Conservation (phyloP, 2,329 filamentous ascomycete genomes). For the Westerdykella sp. region DNA sequence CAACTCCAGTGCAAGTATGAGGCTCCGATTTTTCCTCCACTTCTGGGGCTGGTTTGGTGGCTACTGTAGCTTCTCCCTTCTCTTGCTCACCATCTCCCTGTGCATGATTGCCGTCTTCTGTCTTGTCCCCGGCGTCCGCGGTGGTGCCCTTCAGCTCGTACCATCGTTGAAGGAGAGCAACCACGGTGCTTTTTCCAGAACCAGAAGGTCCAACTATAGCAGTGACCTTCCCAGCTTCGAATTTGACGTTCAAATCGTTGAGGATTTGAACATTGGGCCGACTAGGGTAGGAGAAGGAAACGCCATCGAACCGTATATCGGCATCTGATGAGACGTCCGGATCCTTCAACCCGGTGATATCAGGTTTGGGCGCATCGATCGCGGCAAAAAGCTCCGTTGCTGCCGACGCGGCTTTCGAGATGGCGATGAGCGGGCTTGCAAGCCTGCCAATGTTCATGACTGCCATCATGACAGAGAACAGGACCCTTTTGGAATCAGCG, state of each 20-base stretch:
- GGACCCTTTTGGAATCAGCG: slow-evolving; percentile 19
- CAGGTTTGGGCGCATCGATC: slow-evolving; percentile 27
- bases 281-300: slow-evolving; percentile 36
- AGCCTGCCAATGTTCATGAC: slow-evolving; percentile 30
- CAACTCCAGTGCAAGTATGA: slow-evolving; percentile 28
- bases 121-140: slow-evolving; percentile 3
- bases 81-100: not conserved
- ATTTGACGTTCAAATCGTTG: slow-evolving; percentile 50
- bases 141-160: slow-evolving; percentile 49
- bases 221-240: slow-evolving; percentile 61
- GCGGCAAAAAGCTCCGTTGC: slow-evolving; percentile 33
- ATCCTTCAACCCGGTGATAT: slow-evolving; percentile 28
- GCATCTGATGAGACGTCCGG: slow-evolving; percentile 29
- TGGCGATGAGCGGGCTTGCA: slow-evolving; percentile 26
- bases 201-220: slow-evolving; percentile 70
- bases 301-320: slow-evolving; percentile 32
- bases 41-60: slow-evolving; percentile 2
- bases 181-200: slow-evolving; percentile 67
- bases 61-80: slow-evolving; percentile 1
- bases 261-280: slow-evolving; percentile 59
- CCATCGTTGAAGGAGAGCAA: slow-evolving; percentile 66
- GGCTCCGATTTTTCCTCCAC: slow-evolving; percentile 15
- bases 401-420: slow-evolving; percentile 31
- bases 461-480: slow-evolving; percentile 37
- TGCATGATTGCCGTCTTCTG: not conserved